These are phyloP conservation scores for Nitzschia sp. DNA, from an alignment of 108 stramenopile species.

Conservation along the genomic window DNA sequence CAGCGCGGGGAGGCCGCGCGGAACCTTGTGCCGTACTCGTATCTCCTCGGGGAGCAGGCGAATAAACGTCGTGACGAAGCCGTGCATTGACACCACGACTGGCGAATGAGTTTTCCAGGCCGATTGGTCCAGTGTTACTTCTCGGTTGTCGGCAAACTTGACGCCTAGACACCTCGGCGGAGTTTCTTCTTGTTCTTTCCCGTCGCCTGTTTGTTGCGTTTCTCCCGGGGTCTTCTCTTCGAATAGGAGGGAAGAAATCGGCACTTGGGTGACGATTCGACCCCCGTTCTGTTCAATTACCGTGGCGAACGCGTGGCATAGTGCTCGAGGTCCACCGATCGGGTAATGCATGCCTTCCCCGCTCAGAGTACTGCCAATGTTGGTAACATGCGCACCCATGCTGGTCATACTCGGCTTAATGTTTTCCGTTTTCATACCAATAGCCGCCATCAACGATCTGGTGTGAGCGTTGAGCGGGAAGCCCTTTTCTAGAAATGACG, in stretches of 20 bases:
- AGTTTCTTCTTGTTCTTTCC: constrained; percentile 16
- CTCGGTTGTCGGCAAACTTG: constrained; percentile 40
- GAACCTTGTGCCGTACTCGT: constrained; percentile 71
- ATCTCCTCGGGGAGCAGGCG: constrained; percentile 64
- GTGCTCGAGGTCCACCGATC: constrained; percentile 80
- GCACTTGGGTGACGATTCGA: constrained; percentile 59
- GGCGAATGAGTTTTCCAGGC: constrained; percentile 51
- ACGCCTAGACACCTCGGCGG: constrained; percentile 74
- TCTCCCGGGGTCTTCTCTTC: constrained; percentile 14
- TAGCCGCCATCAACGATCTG: constrained; percentile 79
- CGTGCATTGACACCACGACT: constrained; percentile 70
- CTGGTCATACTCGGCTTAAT: constrained; percentile 74
- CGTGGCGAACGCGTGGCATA: constrained; percentile 80
- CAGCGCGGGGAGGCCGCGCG: constrained; percentile 75
- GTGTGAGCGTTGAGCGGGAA: constrained; percentile 79
- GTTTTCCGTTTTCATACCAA: constrained; percentile 84
- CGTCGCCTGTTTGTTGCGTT: constrained; percentile 19
- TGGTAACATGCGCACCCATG: constrained; percentile 85
- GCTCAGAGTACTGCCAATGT: constrained; percentile 61
- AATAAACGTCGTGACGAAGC: constrained; percentile 85
- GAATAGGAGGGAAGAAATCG: constrained; percentile 68
- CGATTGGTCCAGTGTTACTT: constrained; percentile 29
- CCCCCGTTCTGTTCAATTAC: constrained; percentile 84
- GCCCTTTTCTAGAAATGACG: constrained; percentile 67
- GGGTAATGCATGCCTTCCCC: constrained; percentile 86